Base-by-base conservation (phyloP, 2,329 filamentous ascomycete genomes). In the Botryotinia calthae region DNA sequence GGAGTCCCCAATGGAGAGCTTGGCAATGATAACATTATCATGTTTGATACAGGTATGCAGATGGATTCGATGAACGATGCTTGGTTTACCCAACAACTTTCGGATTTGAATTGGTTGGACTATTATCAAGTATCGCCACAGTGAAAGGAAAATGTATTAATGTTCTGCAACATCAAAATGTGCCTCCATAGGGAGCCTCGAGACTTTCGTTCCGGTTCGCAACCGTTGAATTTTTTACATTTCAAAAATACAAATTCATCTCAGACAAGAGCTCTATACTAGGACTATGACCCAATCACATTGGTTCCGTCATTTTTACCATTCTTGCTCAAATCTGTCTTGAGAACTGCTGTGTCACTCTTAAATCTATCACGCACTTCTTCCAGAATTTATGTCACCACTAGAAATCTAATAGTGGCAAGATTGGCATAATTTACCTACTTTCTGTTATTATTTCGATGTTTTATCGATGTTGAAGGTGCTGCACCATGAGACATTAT, bases 81-180 rank as follows among this genome's bases (percentile, higher is more conserved):
- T 31, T 72, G 70, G 70, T 72, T 72, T 31, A 68, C 70, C 1
- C 62, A 72, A 40, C 70, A 72, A 48, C 51, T 68, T 10, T 67
- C 64, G 22, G 63, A 69, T 28, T 31, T 72, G 40, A 72, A 58
- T 25, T 72, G 70, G 70, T 28, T 72, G 28, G 63, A 72, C 31
- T 71, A 65, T 56, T 54, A 51, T n/a, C 61, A 71, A 56, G n/a
- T n/a, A 22, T n/a, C 65, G 10, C 65, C 59, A 56, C 6, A 56
- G 59, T 62, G 59, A 62, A 40, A 25, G 9, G 2, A 18, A 56
- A 56, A 28, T 18, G 6, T 6, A 56, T 9, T 16, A 9, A 9
- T 56, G 14, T 18, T 18, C 51, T 56, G 51, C 16, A 31, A 56
- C 51, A 28, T 56, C 51, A 56, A 18, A 28, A 56, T 56, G 4